A percentile compares a stretch with the other conserved stretches of the same genome.
These are phyloP conservation scores for Eucalyptus viminalis DNA, from an alignment of 345 rosid species.

Conservation along the genomic window DNA sequence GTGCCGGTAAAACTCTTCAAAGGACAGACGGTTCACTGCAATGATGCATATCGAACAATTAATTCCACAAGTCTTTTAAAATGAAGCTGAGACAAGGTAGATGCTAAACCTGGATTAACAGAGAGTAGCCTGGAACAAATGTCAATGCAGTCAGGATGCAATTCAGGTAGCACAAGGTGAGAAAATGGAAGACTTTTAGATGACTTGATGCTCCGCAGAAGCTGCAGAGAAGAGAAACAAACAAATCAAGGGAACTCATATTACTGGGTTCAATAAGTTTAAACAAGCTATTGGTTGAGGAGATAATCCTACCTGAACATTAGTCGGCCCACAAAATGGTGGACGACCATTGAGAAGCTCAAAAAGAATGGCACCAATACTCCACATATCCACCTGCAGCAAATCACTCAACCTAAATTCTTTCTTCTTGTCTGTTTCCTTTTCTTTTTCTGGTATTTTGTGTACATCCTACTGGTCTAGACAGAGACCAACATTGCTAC, in stretches of 20 bases:
- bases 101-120: conserved; percentile 35
- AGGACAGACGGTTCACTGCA: conserved; percentile 4
- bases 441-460: neutral
- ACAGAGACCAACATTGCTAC: neutral
- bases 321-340: conserved; percentile 43
- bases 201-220: conserved; percentile 13
- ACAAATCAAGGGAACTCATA: neutral
- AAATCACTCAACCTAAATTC: neutral
- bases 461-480: neutral
- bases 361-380: conserved; percentile 59
- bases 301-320: conserved; percentile 40
- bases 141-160: conserved; percentile 53
- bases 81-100: neutral
- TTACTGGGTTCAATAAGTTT: neutral
- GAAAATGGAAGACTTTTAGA: conserved; percentile 48
- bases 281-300: neutral
- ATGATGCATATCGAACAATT: neutral
- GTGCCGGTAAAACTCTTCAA: conserved; percentile 8
- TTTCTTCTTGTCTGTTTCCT: neutral
- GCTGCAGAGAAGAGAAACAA: neutral
- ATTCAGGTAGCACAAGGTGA: conserved; percentile 14
- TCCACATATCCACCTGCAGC: conserved; percentile 67
- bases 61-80: neutral
- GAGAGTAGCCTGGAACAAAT: conserved; percentile 52
- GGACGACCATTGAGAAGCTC: conserved; percentile 64